Evolutionary conservation across 169 alveolate species (phyloP), one percentile per base, ranked within the genome.

Genomic region (Eimeria falciformis): DNA sequence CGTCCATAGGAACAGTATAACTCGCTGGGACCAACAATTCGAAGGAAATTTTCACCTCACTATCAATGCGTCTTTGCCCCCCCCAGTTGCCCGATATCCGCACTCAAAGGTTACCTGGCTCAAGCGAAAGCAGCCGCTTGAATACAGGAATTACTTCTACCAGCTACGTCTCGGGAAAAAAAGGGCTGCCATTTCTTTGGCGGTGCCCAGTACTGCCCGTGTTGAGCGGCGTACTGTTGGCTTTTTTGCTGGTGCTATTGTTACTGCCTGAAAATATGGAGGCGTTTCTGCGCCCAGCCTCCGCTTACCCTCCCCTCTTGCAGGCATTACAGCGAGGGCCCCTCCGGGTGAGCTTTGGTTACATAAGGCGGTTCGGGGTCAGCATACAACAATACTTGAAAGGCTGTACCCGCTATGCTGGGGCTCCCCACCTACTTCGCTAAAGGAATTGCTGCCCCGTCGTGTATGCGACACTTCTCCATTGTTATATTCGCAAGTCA

Each of bases 271-370:
- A 43, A 79, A 55, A 55, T 79, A 79, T 79, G 89, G 89, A 79
- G 73, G 89, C 89, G 3, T 79, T 79, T 62, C 73, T 79, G 33
- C 89, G 89, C 27, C 89, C 89, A 29, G 89, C 89, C 46, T 79
- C 89, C 75, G 75, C 75, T 27, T 79, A 55, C 75, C 89, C 89
- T 18, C 75, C 93, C 11, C 93, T 89, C 45, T 73, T 89, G 18
- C 90, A 89, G 71, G 93, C 83, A 25, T 82, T 89, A 23, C 93
- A 89, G 33, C 55, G 62, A 89, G 93, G 93, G 65, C 93, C 93
- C n/a, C 43, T 89, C 43, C 55, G 56, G 73, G 93, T 89, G 45
- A 75, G 93, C n/a, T 11, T 33, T 33, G 40, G 40, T 33, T 33
- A 33, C 40, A 33, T 33, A 1, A 33, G 40, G 40, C 40, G 40